A percentile compares a stretch with the other conserved stretches of the same genome.
Evolutionary conservation across 768 basidiomycete genomes (phyloP).

Genomic region (Pulveroboletus sp.): DNA sequence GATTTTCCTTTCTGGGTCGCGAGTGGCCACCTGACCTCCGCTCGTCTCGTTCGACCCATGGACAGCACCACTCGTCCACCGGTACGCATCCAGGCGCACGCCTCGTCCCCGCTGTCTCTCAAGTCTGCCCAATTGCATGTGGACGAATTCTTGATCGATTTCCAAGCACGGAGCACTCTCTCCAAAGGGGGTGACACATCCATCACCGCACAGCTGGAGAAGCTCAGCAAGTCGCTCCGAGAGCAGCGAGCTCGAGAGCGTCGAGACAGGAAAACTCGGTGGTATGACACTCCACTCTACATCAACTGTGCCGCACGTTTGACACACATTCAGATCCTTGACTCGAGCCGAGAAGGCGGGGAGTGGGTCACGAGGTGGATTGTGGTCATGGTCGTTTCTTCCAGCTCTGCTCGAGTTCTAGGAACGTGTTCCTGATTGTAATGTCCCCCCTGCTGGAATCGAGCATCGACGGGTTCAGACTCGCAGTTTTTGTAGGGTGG

Average conservation of each 20-base stretch:
- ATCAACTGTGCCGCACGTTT: neutral
- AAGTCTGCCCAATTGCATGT: slow-evolving; percentile 40
- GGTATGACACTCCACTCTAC: neutral
- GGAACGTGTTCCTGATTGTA: neutral
- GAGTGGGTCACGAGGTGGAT: no score
- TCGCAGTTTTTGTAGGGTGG: no score
- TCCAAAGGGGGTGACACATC: slow-evolving; percentile 50
- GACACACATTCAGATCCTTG: slow-evolving; percentile 2
- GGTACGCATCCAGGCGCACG: slow-evolving; percentile 39
- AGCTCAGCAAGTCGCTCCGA: slow-evolving; percentile 47
- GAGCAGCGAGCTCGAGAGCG: slow-evolving; percentile 38
- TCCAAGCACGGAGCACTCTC: slow-evolving; percentile 42
- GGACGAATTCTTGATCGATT: slow-evolving; percentile 45
- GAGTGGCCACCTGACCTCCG: slow-evolving; percentile 8
- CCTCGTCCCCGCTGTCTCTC: slow-evolving; percentile 34
- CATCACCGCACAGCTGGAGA: slow-evolving; percentile 56
- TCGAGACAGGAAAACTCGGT: slow-evolving; percentile 1
- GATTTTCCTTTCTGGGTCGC: neutral
- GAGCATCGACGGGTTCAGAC: no score
- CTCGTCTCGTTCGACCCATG: slow-evolving; percentile 28
- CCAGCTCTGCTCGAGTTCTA: neutral
- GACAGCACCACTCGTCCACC: slow-evolving; percentile 47
- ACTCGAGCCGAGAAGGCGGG: neutral
- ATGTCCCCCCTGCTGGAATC: neutral
- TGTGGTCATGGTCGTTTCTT: neutral